Conservation (phyloP, 106 monocot genomes). For the Acanthochlamys bracteata region DNA sequence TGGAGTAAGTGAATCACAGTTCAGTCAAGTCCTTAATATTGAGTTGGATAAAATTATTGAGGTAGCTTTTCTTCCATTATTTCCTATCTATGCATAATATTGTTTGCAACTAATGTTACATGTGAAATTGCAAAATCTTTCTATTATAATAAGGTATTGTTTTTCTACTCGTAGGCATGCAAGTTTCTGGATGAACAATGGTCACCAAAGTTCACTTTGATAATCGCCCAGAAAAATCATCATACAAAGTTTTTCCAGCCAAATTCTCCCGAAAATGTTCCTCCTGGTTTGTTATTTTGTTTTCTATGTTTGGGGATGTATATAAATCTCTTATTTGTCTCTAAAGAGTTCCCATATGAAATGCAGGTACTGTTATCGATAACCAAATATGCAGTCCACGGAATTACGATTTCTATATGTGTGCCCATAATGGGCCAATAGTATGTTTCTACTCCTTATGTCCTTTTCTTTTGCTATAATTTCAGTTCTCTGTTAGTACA, state of each 20-base stretch:
- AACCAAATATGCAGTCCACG: constrained; percentile 71
- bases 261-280: constrained; percentile 71
- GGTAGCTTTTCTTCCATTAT: constrained; percentile 23
- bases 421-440: constrained; percentile 88
- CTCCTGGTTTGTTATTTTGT: constrained; percentile 49
- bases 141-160: background rate
- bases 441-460: constrained; percentile 17
- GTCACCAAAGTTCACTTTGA: constrained; percentile 73
- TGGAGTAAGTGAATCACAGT: constrained; percentile 96
- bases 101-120: no score
- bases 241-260: constrained; percentile 86
- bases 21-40: constrained; percentile 81
- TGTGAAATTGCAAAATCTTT: background rate
- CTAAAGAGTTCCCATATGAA: background rate
- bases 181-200: constrained; percentile 81
- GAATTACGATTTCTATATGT: constrained; percentile 97
- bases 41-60: constrained; percentile 93
- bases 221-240: constrained; percentile 91
- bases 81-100: no score
- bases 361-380: constrained; percentile 88
- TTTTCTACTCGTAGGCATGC: constrained; percentile 49
- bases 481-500: no score
- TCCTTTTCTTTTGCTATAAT: background rate
- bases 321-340: no score
- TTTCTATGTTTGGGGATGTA: no score